Conservation (phyloP, 2,329 filamentous ascomycete genomes). For the Simplicillium sp. region DNA sequence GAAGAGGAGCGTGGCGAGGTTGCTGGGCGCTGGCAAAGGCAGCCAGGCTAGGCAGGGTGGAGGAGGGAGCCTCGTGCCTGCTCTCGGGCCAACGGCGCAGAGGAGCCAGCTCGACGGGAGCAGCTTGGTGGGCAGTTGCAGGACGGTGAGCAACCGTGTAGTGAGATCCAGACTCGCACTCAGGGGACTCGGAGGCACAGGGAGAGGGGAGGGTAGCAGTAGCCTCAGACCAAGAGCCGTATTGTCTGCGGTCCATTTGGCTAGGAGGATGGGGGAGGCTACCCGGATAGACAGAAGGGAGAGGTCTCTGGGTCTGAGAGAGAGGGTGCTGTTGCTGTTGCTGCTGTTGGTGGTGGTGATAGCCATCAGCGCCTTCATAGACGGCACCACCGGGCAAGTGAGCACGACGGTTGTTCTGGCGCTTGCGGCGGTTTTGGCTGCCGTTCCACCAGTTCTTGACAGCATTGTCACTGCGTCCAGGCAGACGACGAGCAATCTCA, state of each 20-base stretch:
- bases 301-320: no score
- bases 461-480: slow-evolving; percentile 84
- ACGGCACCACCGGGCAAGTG: slow-evolving; percentile 6
- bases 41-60: slow-evolving; percentile 20
- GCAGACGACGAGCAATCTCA: slow-evolving; percentile 74
- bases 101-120: slow-evolving; percentile 31
- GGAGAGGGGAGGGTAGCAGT: slow-evolving; percentile 26
- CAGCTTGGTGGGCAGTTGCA: slow-evolving; percentile 22
- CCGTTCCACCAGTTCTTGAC: slow-evolving; percentile 99
- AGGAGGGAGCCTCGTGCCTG: slow-evolving; percentile 3
- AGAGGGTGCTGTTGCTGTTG: slow-evolving; percentile 2
- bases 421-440: slow-evolving; percentile 69
- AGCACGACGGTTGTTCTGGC: slow-evolving; percentile 32
- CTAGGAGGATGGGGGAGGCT: slow-evolving; percentile 9
- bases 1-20: slow-evolving; percentile 6
- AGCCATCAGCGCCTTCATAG: slow-evolving; percentile 5
- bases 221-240: slow-evolving; percentile 16
- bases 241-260: slow-evolving; percentile 12
- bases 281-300: not conserved
- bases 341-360: slow-evolving; percentile 12
- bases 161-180: slow-evolving; percentile 57
- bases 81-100: slow-evolving; percentile 10
- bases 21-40: slow-evolving; percentile 5
- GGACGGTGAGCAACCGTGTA: slow-evolving; percentile 46
- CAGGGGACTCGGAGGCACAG: slow-evolving; percentile 36